Evolutionary conservation across 2,329 filamentous ascomycete species (phyloP).

Genomic region (Zasmidium angulare): DNA sequence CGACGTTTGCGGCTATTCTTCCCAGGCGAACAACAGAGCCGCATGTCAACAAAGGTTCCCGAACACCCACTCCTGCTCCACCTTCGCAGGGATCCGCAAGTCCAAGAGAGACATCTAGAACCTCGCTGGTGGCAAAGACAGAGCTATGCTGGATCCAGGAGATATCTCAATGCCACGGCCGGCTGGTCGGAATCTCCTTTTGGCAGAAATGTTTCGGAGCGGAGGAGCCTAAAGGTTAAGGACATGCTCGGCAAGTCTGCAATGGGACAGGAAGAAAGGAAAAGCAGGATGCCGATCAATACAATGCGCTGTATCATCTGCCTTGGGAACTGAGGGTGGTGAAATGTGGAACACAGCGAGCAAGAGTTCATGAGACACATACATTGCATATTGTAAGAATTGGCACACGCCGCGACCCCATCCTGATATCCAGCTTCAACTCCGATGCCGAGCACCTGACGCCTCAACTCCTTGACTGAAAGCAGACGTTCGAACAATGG

Average conservation of each 20-base stretch:
- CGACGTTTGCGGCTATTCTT: slow-evolving; percentile 20
- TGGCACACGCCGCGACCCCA: slow-evolving; percentile 5
- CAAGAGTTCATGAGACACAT: not conserved
- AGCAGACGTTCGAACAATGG: slow-evolving; percentile 21
- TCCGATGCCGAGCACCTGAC: slow-evolving; percentile 16
- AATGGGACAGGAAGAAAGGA: slow-evolving; percentile 9
- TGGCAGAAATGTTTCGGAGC: slow-evolving; percentile 8
- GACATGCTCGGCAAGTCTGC: slow-evolving; percentile 10
- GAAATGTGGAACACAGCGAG: not conserved
- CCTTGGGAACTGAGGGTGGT: not conserved
- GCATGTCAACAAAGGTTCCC: slow-evolving; percentile 13
- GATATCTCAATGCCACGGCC: not conserved
- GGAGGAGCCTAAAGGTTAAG: slow-evolving; percentile 5
- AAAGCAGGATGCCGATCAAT: not conserved
- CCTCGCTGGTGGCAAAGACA: not conserved
- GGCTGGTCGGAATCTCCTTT: not conserved
- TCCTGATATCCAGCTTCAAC: slow-evolving; percentile 11
- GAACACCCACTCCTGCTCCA: slow-evolving; percentile 6
- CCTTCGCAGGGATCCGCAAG: slow-evolving; percentile 3
- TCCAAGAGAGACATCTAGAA: slow-evolving; percentile 7
- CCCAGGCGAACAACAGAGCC: slow-evolving; percentile 11
- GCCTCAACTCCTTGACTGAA: slow-evolving; percentile 22
- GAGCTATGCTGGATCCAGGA: slow-evolving; percentile 5
- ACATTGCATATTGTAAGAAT: slow-evolving; percentile 9
- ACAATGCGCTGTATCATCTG: not conserved